These are phyloP conservation scores for Endothia cerciana DNA, from an alignment of 2,329 filamentous ascomycete species.

Conservation along the genomic window DNA sequence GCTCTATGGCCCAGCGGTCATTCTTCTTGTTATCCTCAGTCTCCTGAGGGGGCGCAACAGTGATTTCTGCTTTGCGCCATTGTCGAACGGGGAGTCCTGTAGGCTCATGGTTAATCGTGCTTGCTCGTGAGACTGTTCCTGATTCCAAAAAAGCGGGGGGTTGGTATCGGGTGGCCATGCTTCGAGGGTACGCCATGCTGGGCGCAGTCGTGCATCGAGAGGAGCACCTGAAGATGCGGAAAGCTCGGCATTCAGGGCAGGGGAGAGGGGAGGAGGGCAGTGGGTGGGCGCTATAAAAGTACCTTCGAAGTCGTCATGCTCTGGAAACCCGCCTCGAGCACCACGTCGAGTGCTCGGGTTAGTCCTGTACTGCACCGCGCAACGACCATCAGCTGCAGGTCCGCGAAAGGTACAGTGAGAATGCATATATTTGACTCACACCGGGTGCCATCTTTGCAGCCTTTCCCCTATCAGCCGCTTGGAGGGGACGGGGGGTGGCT, in stretches of 20 bases:
- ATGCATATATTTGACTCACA: constrained; percentile 34
- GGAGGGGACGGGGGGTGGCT: background rate
- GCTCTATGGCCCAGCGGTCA: constrained; percentile 74
- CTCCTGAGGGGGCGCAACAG: constrained; percentile 66
- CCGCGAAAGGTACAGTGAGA: background rate
- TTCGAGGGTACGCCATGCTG: background rate
- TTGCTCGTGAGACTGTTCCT: background rate
- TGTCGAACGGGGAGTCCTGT: constrained; percentile 85
- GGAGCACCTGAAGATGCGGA: background rate
- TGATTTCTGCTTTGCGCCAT: constrained; percentile 77
- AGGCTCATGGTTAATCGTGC: constrained; percentile 37
- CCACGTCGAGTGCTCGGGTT: constrained; percentile 57
- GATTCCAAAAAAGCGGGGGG: background rate
- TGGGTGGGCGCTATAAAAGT: constrained; percentile 24
- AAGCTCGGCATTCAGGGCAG: background rate
- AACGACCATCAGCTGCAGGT: constrained; percentile 6
- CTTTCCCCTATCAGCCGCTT: background rate
- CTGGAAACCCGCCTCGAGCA: constrained; percentile 58
- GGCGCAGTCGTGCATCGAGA: background rate
- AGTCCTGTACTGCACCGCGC: constrained; percentile 35
- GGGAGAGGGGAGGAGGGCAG: background rate
- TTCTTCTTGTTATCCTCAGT: constrained; percentile 66
- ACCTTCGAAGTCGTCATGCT: constrained; percentile 67
- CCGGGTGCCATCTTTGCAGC: constrained; percentile 44
- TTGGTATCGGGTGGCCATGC: background rate